Conservation (phyloP, 495 filamentous ascomycete genomes). For the Daldinia decipiens region DNA sequence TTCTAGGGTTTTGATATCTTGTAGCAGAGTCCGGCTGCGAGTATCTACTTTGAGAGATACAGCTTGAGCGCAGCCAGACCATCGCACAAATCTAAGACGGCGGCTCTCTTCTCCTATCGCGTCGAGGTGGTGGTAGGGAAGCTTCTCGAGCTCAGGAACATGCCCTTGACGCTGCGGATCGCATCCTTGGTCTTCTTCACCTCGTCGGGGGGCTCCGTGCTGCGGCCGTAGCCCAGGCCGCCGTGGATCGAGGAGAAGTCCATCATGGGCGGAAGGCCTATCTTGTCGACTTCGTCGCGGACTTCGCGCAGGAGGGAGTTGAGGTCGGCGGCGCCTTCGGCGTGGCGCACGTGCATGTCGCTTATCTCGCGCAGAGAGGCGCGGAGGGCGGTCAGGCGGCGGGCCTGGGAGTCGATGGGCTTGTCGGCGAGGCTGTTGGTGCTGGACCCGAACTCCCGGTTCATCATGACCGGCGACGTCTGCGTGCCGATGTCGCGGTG, state of each 20-base stretch:
- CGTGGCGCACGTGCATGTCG: slow-evolving; percentile 54
- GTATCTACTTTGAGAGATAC: not conserved
- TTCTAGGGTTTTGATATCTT: not conserved
- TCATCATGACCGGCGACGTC: slow-evolving; percentile 65
- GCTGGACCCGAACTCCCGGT: slow-evolving; percentile 47
- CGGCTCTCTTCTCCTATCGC: slow-evolving; percentile 37
- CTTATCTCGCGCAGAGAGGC: slow-evolving; percentile 64
- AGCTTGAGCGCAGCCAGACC: not conserved
- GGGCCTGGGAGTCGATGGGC: slow-evolving; percentile 52
- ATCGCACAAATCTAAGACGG: not conserved
- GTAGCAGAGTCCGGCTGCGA: not conserved
- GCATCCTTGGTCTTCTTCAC: slow-evolving; percentile 81
- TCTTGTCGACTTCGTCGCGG: slow-evolving; percentile 57
- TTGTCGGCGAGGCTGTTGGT: slow-evolving; percentile 55
- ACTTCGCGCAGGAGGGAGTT: slow-evolving; percentile 59
- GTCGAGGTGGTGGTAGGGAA: slow-evolving; percentile 59
- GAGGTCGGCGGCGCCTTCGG: slow-evolving; percentile 52
- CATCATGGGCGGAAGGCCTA: slow-evolving; percentile 51
- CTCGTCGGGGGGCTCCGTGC: slow-evolving; percentile 73
- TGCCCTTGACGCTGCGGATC: slow-evolving; percentile 92
- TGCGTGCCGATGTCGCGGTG: slow-evolving; percentile 90
- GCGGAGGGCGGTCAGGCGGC: slow-evolving; percentile 48
- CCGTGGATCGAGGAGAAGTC: slow-evolving; percentile 46
- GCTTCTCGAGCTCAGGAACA: slow-evolving; percentile 80
- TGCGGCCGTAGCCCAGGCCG: slow-evolving; percentile 56